A percentile compares a stretch with the other conserved stretches of the same genome.
These are phyloP conservation scores for Xylaria multiplex DNA, from an alignment of 2,329 filamentous ascomycete species.

Conservation along the genomic window DNA sequence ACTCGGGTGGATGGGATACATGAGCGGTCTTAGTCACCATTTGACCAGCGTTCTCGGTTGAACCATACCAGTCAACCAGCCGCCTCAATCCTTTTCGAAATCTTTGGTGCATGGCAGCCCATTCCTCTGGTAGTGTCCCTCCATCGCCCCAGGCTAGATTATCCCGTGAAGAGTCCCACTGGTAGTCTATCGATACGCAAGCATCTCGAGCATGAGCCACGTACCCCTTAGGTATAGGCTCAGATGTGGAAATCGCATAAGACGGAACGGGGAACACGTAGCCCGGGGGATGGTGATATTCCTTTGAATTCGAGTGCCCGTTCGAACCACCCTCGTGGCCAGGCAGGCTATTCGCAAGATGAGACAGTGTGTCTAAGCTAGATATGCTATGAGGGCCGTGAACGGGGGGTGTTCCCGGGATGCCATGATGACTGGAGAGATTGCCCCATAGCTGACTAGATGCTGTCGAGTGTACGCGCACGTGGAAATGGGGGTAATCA, in stretches of 20 bases:
- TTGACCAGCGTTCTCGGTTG: slow-evolving; percentile 61
- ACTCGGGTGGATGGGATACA: slow-evolving; percentile 37
- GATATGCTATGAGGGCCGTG: slow-evolving; percentile 34
- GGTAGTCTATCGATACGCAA: slow-evolving; percentile 87
- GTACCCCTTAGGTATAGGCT: slow-evolving; percentile 87
- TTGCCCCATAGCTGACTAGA: slow-evolving; percentile 55
- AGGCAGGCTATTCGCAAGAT: slow-evolving; percentile 38
- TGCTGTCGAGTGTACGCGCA: slow-evolving; percentile 41
- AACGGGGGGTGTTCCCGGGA: slow-evolving; percentile 40
- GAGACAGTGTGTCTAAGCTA: slow-evolving; percentile 40
- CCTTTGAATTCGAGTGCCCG: slow-evolving; percentile 27
- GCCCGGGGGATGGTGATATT: slow-evolving; percentile 45
- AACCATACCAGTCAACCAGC: slow-evolving; percentile 85
- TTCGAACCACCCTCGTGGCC: slow-evolving; percentile 28
- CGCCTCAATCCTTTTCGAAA: slow-evolving; percentile 82
- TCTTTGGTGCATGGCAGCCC: slow-evolving; percentile 92
- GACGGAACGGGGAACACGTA: slow-evolving; percentile 83
- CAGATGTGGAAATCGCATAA: slow-evolving; percentile 82
- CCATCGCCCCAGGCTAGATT: slow-evolving; percentile 87
- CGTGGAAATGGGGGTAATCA: slow-evolving; percentile 55
- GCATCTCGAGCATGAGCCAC: slow-evolving; percentile 89
- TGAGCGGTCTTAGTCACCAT: slow-evolving; percentile 58
- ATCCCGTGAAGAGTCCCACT: slow-evolving; percentile 91
- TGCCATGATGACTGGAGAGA: slow-evolving; percentile 38
- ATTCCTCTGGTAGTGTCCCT: slow-evolving; percentile 90